Evolutionary conservation across 106 monocot species (phyloP).

Genomic region (Dactylorhiza incarnata): DNA sequence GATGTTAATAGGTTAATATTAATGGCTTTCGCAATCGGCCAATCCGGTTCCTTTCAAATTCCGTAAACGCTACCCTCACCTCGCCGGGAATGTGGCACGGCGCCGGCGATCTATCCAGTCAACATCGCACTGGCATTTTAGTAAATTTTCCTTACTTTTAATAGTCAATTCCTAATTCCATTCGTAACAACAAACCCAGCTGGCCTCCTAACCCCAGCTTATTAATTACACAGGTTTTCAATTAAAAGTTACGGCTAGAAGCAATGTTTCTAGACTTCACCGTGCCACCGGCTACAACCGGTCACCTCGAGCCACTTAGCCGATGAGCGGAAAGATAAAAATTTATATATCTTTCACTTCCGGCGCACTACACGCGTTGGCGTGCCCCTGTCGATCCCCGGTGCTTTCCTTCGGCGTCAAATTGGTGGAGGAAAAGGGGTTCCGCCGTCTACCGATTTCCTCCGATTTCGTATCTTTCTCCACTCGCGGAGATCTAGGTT

Average conservation of each 20-base stretch:
- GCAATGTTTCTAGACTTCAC: background rate
- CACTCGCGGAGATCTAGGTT: background rate
- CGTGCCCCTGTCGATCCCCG: background rate
- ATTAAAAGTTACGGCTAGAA: too few relatives aligned
- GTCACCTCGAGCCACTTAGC: background rate
- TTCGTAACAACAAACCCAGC: background rate
- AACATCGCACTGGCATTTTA: background rate
- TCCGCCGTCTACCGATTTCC: background rate
- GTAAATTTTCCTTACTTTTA: background rate
- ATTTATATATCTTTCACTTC: background rate
- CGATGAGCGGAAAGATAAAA: background rate
- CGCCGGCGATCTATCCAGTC: background rate
- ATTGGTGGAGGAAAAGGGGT: background rate
- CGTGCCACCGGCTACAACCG: background rate
- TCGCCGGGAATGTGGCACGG: background rate
- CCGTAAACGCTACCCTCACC: background rate
- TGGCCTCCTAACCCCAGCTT: background rate
- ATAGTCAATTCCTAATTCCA: background rate
- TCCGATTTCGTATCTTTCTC: background rate
- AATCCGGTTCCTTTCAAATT: background rate
- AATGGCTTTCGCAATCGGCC: background rate
- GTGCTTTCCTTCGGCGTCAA: background rate
- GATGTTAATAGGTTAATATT: too few relatives aligned
- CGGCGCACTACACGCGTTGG: background rate
- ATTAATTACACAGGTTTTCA: background rate